A percentile compares a stretch with the other conserved stretches of the same genome.
phyloP scores from a whole-genome alignment of 495 filamentous ascomycete genomes.

The Aspergillus olivimuriae region DNA sequence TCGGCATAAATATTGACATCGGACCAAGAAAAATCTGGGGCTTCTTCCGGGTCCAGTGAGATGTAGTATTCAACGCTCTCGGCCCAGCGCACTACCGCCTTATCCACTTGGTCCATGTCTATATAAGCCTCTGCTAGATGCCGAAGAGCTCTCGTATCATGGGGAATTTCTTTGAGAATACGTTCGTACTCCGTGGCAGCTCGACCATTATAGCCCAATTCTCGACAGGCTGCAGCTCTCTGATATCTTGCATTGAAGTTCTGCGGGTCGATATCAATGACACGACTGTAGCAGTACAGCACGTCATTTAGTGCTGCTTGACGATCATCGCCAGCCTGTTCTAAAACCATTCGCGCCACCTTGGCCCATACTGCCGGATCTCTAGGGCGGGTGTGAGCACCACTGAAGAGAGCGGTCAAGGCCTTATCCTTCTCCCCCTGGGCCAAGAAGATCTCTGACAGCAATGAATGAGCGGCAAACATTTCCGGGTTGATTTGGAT shows the following conservation, averaged over 20 bases:
- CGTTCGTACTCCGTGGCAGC: constrained; percentile 58
- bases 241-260: constrained; percentile 55
- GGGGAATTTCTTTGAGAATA: constrained; percentile 51
- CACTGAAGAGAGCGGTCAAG: constrained; percentile 59
- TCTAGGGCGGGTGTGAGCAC: constrained; percentile 65
- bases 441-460: constrained; percentile 66
- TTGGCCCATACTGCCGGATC: constrained; percentile 62
- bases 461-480: constrained; percentile 66
- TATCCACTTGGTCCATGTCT: constrained; percentile 48
- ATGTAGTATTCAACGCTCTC: constrained; percentile 51
- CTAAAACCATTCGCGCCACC: constrained; percentile 59
- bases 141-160: constrained; percentile 55
- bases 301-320: constrained; percentile 47
- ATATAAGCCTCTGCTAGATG: constrained; percentile 60
- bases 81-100: constrained; percentile 56
- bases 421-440: constrained; percentile 62
- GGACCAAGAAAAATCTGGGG: constrained; percentile 64
- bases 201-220: constrained; percentile 48
- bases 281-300: constrained; percentile 62
- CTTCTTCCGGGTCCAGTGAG: constrained; percentile 39
- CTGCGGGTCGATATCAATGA: constrained; percentile 54
- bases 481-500: constrained; percentile 81
- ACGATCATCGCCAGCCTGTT: constrained; percentile 50
- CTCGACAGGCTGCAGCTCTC: constrained; percentile 51
- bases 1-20: constrained; percentile 81